phyloP scores from a whole-genome alignment of 208 protist species.

The Trypanosoma avium region DNA sequence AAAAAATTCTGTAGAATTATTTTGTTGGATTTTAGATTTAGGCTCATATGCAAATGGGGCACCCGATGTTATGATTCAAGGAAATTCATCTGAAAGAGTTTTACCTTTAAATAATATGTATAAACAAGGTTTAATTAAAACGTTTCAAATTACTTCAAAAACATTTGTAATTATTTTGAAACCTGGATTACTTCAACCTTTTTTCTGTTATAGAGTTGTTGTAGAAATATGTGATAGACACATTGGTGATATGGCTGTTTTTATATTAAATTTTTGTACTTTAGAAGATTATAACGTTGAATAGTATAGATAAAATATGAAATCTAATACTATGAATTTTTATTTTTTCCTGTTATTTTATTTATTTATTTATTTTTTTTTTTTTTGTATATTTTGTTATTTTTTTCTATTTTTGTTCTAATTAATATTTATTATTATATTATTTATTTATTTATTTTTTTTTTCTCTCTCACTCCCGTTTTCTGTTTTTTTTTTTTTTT shows the following conservation, averaged over 20 bases:
- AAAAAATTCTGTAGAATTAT: constrained; percentile 9
- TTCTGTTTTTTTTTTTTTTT: constrained; percentile 17
- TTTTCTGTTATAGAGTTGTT: constrained; percentile 5
- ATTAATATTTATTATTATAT: background rate
- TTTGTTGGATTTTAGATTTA: constrained; percentile 18
- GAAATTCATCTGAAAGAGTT: background rate
- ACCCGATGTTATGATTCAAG: background rate
- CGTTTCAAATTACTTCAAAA: constrained; percentile 19
- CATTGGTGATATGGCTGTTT: constrained; percentile 7
- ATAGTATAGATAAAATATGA: background rate
- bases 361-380: background rate
- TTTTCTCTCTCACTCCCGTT: background rate
- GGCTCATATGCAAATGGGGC: background rate
- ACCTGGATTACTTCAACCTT: background rate
- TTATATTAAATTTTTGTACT: background rate
- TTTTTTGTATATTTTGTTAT: background rate
- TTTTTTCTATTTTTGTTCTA: background rate
- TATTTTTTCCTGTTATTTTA: background rate
- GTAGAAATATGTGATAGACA: constrained; percentile 14
- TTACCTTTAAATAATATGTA: constrained; percentile 14
- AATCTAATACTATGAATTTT: background rate
- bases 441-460: background rate
- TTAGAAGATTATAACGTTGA: background rate
- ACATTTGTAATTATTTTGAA: constrained; percentile 17
- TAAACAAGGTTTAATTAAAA: constrained; percentile 2